Percentiles rank a stretch among this genome's conserved stretches.
These are phyloP conservation scores for Pharnaceum exiguum DNA, from an alignment of 148 eudicot species.

Conservation along the genomic window DNA sequence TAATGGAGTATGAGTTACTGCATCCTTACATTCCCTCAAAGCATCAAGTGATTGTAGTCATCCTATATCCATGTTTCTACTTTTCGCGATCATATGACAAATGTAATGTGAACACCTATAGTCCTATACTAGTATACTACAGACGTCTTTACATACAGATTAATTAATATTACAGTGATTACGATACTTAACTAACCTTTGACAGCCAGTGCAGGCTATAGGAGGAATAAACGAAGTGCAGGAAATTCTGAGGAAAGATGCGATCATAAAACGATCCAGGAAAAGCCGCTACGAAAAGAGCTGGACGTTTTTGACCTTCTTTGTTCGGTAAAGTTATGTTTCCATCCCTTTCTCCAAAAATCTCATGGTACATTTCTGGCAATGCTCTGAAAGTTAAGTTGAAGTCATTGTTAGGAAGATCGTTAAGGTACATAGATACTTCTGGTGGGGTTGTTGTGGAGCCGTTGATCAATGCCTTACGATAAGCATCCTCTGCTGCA, in stretches of 20 bases:
- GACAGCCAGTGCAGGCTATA: constrained; percentile 87
- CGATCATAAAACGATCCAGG: constrained; percentile 75
- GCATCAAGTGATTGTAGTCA: too few species aligned
- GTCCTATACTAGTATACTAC: not conserved
- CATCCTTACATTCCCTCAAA: too few species aligned
- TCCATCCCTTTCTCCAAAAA: constrained; percentile 3
- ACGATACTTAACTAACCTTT: constrained; percentile 29
- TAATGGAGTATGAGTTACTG: too few species aligned
- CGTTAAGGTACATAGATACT: constrained; percentile 54
- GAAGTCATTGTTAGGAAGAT: constrained; percentile 51
- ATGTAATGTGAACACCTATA: too few species aligned
- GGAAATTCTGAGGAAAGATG: constrained; percentile 53
- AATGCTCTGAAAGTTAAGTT: constrained; percentile 25
- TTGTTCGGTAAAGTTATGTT: not conserved
- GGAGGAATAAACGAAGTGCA: constrained; percentile 74
- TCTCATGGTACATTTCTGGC: constrained; percentile 14
- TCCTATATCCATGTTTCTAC: too few species aligned
- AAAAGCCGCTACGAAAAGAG: constrained; percentile 54
- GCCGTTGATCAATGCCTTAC: constrained; percentile 1
- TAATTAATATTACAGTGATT: not conserved
- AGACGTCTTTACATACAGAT: not conserved
- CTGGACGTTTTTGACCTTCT: constrained; percentile 22
- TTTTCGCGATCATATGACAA: too few species aligned
- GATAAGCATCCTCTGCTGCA: constrained; percentile 28
- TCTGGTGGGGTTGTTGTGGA: constrained; percentile 30